A percentile compares a stretch with the other conserved stretches of the same genome.
Conservation (phyloP, 1,284 basidiomycete genomes). For the Moesziomyces antarcticus region DNA sequence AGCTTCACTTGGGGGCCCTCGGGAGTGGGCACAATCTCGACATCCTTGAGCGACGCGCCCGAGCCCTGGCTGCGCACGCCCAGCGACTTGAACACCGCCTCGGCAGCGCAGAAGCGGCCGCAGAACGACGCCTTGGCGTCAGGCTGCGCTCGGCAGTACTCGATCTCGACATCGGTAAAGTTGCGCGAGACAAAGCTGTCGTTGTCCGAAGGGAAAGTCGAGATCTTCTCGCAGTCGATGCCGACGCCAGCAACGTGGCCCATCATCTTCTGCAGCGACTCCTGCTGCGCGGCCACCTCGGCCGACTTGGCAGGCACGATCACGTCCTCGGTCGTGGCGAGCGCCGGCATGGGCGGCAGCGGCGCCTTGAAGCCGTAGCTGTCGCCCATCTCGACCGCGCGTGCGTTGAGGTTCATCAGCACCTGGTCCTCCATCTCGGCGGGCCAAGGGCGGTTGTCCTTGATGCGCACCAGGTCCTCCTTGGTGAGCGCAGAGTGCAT, state of each 20-base stretch:
- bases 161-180: slow-evolving; percentile 87
- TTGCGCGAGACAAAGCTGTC: slow-evolving; percentile 90
- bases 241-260: slow-evolving; percentile 79
- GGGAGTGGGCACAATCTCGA: slow-evolving; percentile 84
- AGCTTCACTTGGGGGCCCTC: slow-evolving; percentile 79
- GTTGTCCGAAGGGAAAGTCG: slow-evolving; percentile 88
- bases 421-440: slow-evolving; percentile 88
- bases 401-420: slow-evolving; percentile 90
- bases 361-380: slow-evolving; percentile 59
- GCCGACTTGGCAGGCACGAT: slow-evolving; percentile 48
- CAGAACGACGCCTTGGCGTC: slow-evolving; percentile 90
- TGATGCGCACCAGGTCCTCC: slow-evolving; percentile 79
- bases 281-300: slow-evolving; percentile 52
- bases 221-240: slow-evolving; percentile 81
- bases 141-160: slow-evolving; percentile 88
- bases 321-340: slow-evolving; percentile 33
- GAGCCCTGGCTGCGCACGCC: slow-evolving; percentile 90
- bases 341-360: slow-evolving; percentile 49
- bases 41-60: slow-evolving; percentile 91
- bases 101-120: slow-evolving; percentile 96
- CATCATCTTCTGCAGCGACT: slow-evolving; percentile 52
- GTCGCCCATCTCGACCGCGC: slow-evolving; percentile 68
- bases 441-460: slow-evolving; percentile 90
- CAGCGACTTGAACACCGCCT: slow-evolving; percentile 98
- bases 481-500: slow-evolving; percentile 64